Base-by-base conservation (phyloP, 495 filamentous ascomycete genomes). In the Neurospora discreta region DNA sequence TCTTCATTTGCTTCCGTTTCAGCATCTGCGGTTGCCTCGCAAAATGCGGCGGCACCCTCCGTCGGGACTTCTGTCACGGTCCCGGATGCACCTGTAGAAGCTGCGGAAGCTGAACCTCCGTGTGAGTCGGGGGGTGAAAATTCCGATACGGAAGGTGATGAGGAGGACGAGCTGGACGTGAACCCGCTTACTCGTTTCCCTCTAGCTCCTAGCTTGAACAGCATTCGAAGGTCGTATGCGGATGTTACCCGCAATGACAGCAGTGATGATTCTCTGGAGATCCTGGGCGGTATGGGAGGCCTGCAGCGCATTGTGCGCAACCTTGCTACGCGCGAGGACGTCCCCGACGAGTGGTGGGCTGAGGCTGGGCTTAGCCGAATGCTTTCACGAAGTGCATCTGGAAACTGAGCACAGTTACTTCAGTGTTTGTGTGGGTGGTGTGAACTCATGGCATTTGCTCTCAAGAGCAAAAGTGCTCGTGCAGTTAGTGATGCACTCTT, bases 311-410 rank as follows among this genome's bases (percentile, higher is more conserved):
- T 95, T 26, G 82, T 94, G 70, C 85, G 88, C 73, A 84, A 87
- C 39, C 84, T 94, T 73, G 87, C 88, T 68, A 83, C 87, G 11
- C 82, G 90, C 10, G 86, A 90, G 74, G 90, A 93, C 75, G 89
- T 93, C 72, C 90, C 91, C 0, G 91, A 93, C 68, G 87, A 90
- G 68, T 92, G 89, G 89, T 95, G 92, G 92, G 87, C 86, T 68
- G 86, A 88, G 73, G 90, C 88, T 71, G 92, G 91, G 5, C 83
- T 94, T 68, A 88, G 84, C 72, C 87, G 89, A 74, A 89, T 85
- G 16, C 80, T 87, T 74, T 80, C 82, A n/a, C 83, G 82, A 26
- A 84, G 84, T 40, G 76, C 74, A 18, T 75, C 75, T 41, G 69
- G 72, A 5, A 81, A 77, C 44, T 81, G 72, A 76, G 16, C 16